Percentiles rank a stretch among this genome's conserved stretches.
Conservation (phyloP, 2,329 filamentous ascomycete species). For the Xylaria digitata region DNA sequence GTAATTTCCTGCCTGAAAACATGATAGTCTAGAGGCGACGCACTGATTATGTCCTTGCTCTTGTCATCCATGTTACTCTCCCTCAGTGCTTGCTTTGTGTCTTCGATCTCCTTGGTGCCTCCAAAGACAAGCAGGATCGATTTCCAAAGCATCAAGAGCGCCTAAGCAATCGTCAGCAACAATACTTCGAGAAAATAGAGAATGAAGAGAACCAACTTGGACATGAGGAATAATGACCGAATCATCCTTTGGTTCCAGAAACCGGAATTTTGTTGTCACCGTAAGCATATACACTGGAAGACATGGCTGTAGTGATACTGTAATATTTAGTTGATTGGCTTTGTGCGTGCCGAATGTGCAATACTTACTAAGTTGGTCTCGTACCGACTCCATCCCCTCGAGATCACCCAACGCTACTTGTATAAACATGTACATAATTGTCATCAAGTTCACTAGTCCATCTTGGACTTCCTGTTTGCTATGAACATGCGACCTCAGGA, state of each 20-base stretch:
- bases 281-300: constrained; percentile 79
- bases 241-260: constrained; percentile 38
- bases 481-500: constrained; percentile 53
- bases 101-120: constrained; percentile 76
- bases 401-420: constrained; percentile 67
- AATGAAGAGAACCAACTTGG: constrained; percentile 60
- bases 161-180: constrained; percentile 54
- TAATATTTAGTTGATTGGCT: constrained; percentile 40
- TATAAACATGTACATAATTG: constrained; percentile 70
- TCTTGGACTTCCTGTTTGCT: constrained; percentile 66
- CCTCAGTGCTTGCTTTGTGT: constrained; percentile 77
- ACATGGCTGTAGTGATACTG: constrained; percentile 71
- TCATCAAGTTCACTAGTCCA: constrained; percentile 71
- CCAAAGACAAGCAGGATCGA: constrained; percentile 87
- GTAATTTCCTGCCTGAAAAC: constrained; percentile 96
- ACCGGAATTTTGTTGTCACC: constrained; percentile 74
- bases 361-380: constrained; percentile 63
- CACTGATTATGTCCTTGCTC: constrained; percentile 83
- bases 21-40: constrained; percentile 95
- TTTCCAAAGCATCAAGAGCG: constrained; percentile 92
- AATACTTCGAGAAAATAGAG: not conserved
- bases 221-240: constrained; percentile 64
- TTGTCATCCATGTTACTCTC: constrained; percentile 69
- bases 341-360: constrained; percentile 1
- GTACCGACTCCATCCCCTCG: constrained; percentile 59